A percentile compares a stretch with the other conserved stretches of the same genome.
phyloP scores from a whole-genome alignment of 2,329 filamentous ascomycete species.

The Xylariaceae sp. region DNA sequence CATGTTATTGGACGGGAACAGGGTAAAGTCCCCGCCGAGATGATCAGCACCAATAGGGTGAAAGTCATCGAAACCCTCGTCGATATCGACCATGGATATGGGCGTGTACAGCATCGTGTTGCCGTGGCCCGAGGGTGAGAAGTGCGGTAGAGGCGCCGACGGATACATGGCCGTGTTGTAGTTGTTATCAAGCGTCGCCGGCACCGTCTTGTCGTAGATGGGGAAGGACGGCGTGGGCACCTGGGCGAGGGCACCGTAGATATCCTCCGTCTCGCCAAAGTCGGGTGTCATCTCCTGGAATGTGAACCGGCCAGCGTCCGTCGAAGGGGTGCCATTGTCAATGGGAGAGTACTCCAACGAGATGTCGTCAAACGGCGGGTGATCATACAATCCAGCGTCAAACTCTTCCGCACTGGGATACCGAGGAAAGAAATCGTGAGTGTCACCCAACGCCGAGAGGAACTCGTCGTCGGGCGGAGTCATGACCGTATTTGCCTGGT shows the following conservation, averaged over 20 bases:
- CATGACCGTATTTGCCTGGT: slow-evolving; percentile 47
- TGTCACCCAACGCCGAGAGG: slow-evolving; percentile 27
- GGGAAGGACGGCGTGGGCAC: slow-evolving; percentile 45
- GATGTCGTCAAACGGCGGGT: slow-evolving; percentile 36
- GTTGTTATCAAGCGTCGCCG: slow-evolving; percentile 38
- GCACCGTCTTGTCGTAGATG: slow-evolving; percentile 41
- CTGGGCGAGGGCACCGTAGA: slow-evolving; percentile 55
- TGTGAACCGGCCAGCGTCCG: slow-evolving; percentile 44
- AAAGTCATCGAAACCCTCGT: slow-evolving; percentile 60
- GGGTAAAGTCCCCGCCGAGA: slow-evolving; percentile 56
- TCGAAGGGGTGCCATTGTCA: slow-evolving; percentile 47
- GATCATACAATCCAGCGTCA: slow-evolving; percentile 34
- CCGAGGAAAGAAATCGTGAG: slow-evolving; percentile 42
- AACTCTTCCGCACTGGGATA: slow-evolving; percentile 47
- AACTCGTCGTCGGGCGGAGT: slow-evolving; percentile 52
- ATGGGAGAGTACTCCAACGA: slow-evolving; percentile 39
- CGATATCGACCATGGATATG: slow-evolving; percentile 53
- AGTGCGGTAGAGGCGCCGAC: slow-evolving; percentile 44
- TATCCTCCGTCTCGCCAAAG: slow-evolving; percentile 57
- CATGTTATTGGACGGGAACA: slow-evolving; percentile 45
- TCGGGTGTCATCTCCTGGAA: slow-evolving; percentile 57
- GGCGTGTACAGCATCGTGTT: slow-evolving; percentile 66
- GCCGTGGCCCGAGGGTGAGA: slow-evolving; percentile 64
- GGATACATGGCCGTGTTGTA: slow-evolving; percentile 37
- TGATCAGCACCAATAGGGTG: slow-evolving; percentile 35